Base-by-base conservation (phyloP, 2,329 filamentous ascomycete species). In the Colletotrichum filicis region DNA sequence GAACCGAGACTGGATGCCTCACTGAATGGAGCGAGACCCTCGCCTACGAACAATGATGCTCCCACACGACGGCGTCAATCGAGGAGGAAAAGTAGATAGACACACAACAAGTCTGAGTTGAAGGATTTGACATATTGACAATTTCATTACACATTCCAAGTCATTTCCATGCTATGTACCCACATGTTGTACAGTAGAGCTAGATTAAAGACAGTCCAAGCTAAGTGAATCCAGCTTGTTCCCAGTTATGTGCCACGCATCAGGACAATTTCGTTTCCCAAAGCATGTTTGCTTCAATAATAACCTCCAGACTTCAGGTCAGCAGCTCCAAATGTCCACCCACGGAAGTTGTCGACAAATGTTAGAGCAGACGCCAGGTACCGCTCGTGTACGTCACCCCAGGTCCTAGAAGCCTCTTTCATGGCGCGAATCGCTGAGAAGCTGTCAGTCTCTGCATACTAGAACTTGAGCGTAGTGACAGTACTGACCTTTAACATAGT, bases 401-500 rank as follows among this genome's bases (percentile, higher is more conserved):
- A 96, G 0, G 92, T 95, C 74, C 87, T 87, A 16, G 92, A 91
- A 22, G 92, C 92, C 79, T 94, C 94, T 80, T 87, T 92, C 86
- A 96, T 92, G 2, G 94, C 91, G 56, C 94, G 89, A 65, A 95
- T 84, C 19, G 89, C 93, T 92, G 73, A 5, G 5, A 49, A 8
- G 11, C 30, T 26, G 64, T 65, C 3, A 66, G 53, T n/a, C 5
- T 37, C 5, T 30, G 35, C 12, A 49, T 58, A 19, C 52, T 26
- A 68, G 46, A 65, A 14, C n/a, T 2, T 5, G 30, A 22, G 22
- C 12, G 35, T 57, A 22, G 7, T 30, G 1, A 30, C 1, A 12
- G 24, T 32, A 76, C 85, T 80, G 83, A 91, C 93, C 91, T 84
- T 98, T 97, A 37, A 98, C 92, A 79, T 92, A 98, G 82, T 97